Conservation (phyloP, 495 filamentous ascomycete species). For the Penicillium paradoxum region DNA sequence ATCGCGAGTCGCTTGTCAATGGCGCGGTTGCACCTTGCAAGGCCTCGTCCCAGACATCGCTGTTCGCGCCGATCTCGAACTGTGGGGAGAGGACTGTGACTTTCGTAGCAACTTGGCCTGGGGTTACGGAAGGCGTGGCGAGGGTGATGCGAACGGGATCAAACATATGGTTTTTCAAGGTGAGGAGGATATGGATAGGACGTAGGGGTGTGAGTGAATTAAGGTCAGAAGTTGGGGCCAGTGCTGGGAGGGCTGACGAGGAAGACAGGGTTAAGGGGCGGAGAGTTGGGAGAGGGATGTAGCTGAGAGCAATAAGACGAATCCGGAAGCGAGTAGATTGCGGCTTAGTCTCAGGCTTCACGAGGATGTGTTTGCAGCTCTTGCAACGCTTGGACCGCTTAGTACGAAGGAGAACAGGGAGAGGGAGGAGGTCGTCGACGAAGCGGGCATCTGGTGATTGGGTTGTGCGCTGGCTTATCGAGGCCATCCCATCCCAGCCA, state of each 20-base stretch:
- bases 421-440: constrained; percentile 65
- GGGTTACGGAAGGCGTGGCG: constrained; percentile 75
- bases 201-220: constrained; percentile 57
- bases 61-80: constrained; percentile 92
- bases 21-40: constrained; percentile 46
- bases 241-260: constrained; percentile 18
- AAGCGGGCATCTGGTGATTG: constrained; percentile 52
- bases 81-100: constrained; percentile 92
- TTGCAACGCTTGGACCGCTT: constrained; percentile 92
- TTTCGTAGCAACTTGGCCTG: constrained; percentile 67
- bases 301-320: constrained; percentile 79
- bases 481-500: constrained; percentile 52
- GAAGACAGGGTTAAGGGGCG: constrained; percentile 52
- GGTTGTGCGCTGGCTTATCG: constrained; percentile 45
- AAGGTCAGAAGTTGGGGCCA: constrained; percentile 34
- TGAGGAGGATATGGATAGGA: constrained; percentile 78
- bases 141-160: constrained; percentile 82
- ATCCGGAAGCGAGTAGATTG: constrained; percentile 82
- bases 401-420: constrained; percentile 75
- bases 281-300: constrained; percentile 75
- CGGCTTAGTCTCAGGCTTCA: constrained; percentile 89
- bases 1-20: constrained; percentile 29
- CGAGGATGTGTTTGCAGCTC: constrained; percentile 89
- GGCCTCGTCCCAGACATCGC: constrained; percentile 94
- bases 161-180: constrained; percentile 89